Base-by-base conservation (phyloP, 2,329 filamentous ascomycete species). In the Alternaria incomplexa region DNA sequence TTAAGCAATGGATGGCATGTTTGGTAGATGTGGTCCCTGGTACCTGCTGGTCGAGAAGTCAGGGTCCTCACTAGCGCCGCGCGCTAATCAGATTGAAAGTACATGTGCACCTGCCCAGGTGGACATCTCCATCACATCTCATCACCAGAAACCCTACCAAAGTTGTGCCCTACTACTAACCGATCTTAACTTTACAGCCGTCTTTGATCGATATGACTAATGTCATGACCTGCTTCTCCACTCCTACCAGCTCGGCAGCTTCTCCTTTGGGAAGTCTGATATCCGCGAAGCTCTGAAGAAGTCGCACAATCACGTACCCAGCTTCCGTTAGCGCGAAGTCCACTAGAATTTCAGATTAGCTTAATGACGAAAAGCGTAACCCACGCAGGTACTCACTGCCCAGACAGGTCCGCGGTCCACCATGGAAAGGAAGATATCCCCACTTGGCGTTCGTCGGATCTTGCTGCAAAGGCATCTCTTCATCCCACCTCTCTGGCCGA, bases 401-500 rank as follows among this genome's bases (percentile, higher is more conserved):
- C 22, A 77, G 66, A 51, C 74, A 76, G 12, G 76, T 69, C 5
- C 73, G 62, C 3, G 75, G 72, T 2, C 75, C 75, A 3, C 71
- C 70, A 46, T 74, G 73, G 60, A 78, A 78, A 0, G 76, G 75
- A 11, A 78, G 32, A 55, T 73, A 79, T 7, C 69, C 71, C 61
- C 68, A 78, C 0, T 73, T 57, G 5, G 59, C 30, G 1, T n/a
- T 54, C n/a, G 40, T 32, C 4, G 32, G 15, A 36, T 36, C 32
- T 5, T 36, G 32, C 8, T 36, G 32, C 32, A 36, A 2, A 36
- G 32, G 32, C 32, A 36, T 36, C 3, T 36, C 32, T 2, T 58
- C 67, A 76, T 69, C 77, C 70, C 69, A 77, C 10, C 80, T 67
- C 40, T 80, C 78, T 2, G 78, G 79, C 13, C 62, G 69, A 40